These are phyloP conservation scores for Penicillium sp. DNA, from an alignment of 2,329 filamentous ascomycete species.

Conservation along the genomic window DNA sequence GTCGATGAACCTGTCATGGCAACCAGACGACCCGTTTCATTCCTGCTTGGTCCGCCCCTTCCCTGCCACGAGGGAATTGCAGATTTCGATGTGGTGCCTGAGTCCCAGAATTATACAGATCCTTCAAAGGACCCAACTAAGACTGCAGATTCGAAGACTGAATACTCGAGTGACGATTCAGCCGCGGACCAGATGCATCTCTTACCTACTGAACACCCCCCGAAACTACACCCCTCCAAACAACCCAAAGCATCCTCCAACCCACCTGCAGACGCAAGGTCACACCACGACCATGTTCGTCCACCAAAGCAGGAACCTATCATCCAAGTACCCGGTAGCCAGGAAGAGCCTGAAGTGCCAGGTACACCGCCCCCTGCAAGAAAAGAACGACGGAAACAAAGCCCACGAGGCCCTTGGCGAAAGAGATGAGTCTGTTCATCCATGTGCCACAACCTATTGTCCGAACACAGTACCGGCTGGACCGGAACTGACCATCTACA, in stretches of 20 bases:
- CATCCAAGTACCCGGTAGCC: slow-evolving; percentile 30
- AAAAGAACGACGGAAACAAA: slow-evolving; percentile 1
- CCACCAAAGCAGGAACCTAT: slow-evolving; percentile 11
- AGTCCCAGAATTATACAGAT: background rate
- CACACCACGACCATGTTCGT: background rate
- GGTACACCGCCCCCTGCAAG: slow-evolving; percentile 22
- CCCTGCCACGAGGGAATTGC: background rate
- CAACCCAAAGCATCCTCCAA: background rate
- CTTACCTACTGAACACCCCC: slow-evolving; percentile 2
- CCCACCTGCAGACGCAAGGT: background rate
- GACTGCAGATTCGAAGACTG: background rate
- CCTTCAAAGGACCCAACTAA: background rate
- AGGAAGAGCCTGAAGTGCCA: slow-evolving; percentile 16
- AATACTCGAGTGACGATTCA: background rate
- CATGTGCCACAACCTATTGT: background rate
- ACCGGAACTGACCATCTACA: background rate
- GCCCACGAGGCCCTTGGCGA: background rate
- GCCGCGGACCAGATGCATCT: slow-evolving; percentile 7
- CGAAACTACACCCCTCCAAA: background rate
- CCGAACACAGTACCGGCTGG: background rate
- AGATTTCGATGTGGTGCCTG: background rate
- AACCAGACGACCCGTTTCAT: slow-evolving; percentile 29
- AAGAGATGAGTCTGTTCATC: background rate
- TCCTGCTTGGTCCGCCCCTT: slow-evolving; percentile 25
- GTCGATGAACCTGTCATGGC: slow-evolving; percentile 29